Evolutionary conservation across 2,329 filamentous ascomycete species (phyloP).

Genomic region (Fusarium armeniacum): DNA sequence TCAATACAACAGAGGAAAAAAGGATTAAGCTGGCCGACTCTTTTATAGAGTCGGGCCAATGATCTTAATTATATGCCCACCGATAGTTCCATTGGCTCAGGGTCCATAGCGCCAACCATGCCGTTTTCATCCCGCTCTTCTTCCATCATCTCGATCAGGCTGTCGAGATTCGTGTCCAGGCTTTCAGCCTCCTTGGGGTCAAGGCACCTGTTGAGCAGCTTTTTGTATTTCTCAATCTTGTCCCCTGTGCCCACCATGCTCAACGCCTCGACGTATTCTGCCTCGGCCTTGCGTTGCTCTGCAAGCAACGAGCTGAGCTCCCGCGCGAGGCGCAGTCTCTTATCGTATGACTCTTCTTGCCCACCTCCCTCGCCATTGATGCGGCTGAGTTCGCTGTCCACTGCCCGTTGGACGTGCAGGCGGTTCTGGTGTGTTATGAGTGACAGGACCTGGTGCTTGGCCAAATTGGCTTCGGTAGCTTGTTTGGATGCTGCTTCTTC

Average conservation of each 20-base stretch:
- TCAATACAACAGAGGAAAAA: slow-evolving; percentile 23
- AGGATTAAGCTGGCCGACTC: slow-evolving; percentile 2
- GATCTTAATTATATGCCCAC: slow-evolving; percentile 43
- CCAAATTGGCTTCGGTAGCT: slow-evolving; percentile 64
- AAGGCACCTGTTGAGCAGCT: slow-evolving; percentile 76
- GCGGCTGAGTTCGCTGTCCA: slow-evolving; percentile 65
- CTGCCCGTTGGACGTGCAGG: slow-evolving; percentile 65
- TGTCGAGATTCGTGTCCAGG: slow-evolving; percentile 74
- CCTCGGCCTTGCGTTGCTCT: slow-evolving; percentile 73
- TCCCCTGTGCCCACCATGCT: slow-evolving; percentile 78
- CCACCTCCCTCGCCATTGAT: slow-evolving; percentile 62
- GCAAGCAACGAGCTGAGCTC: slow-evolving; percentile 69
- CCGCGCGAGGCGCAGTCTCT: slow-evolving; percentile 70
- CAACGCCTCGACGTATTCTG: slow-evolving; percentile 77
- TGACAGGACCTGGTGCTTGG: slow-evolving; percentile 64
- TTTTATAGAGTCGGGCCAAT: slow-evolving; percentile 27
- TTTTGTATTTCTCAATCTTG: slow-evolving; percentile 80
- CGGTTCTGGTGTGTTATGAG: slow-evolving; percentile 67
- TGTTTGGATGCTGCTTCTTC: slow-evolving; percentile 67
- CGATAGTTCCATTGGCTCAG: slow-evolving; percentile 52
- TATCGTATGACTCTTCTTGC: slow-evolving; percentile 64
- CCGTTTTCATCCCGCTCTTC: slow-evolving; percentile 67
- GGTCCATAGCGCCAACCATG: slow-evolving; percentile 51
- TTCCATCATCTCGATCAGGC: slow-evolving; percentile 73
- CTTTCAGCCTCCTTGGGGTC: slow-evolving; percentile 76